Evolutionary conservation across 306 rosid species (phyloP), one percentile per base, ranked within the genome.

Genomic region (Quercus mongolica): DNA sequence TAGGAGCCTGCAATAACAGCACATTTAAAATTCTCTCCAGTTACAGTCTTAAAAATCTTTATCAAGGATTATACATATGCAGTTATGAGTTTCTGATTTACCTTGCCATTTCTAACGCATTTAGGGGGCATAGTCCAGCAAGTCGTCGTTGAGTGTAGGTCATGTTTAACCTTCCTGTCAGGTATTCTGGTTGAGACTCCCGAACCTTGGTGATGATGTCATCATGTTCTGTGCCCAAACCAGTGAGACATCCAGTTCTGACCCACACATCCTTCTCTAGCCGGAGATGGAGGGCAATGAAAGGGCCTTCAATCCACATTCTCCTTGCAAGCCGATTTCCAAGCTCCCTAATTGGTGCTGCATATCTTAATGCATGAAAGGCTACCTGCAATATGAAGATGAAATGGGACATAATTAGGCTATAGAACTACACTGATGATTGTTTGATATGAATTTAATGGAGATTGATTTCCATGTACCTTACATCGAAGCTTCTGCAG

Each of bases 241-340:
- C 92, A 14, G 91, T 89, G 51, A 17, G 88, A 51, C 92, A 89
- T 35, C 92, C 92, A 3, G 89, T 85, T 87, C 92, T 79, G 59
- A 89, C 89, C 90, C 90, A 89, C 38, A 89, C 91, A 76, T 87
- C 92, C 78, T 81, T 85, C 83, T 87, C 92, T 68, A 89, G 79
- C 79, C 91, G 83, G 83, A 89, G 92, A 81, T 89, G 92, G 68
- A 89, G 82, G 20, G 89, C 88, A 51, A 87, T 81, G 71, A 85
- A 89, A 5, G 91, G 92, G 31, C 92, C 91, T 69, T 89, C 91
- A 62, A 89, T 89, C 91, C 92, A 87, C 90, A 85, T 87, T 81
- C 92, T 87, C 74, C 71, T 83, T 6, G 91, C 88, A 10, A 89
- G 79, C 78, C 49, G 82, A 49, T 79, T 69, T 46, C 92, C 92